Base-by-base conservation (phyloP, 805 yeast genomes). In the Lipomyces lipofer region DNA sequence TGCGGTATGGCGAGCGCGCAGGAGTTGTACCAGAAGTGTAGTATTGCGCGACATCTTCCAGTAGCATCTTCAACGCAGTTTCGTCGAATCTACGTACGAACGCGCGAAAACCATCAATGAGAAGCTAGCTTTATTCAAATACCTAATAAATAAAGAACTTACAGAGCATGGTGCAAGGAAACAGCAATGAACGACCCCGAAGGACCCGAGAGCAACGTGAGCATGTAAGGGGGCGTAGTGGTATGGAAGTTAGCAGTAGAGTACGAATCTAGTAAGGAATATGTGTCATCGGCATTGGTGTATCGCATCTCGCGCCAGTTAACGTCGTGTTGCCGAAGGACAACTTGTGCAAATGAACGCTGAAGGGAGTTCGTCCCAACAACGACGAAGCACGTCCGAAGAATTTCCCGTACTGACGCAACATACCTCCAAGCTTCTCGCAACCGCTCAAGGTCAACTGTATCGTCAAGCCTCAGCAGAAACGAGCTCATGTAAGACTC, bases 51-150 rank as follows among this genome's bases (percentile, higher is more conserved):
- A 58, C 38, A 28, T 54, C 55, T 7, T n/a, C 24, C 8, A 58
- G 45, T 8, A 60, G 47, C 10, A 58, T 33, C 43, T 54, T 30
- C 13, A 58, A 39, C 24, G 62, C 59, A 22, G 43, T 39, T 9
- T 49, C 62, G 25, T 60, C 63, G 47, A 52, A 55, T 15, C 59
- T 55, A n/a, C n/a, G n/a, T n/a, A n/a, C n/a, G n/a, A n/a, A n/a
- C n/a, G n/a, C n/a, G n/a, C n/a, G n/a, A n/a, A n/a, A n/a, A n/a
- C n/a, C n/a, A n/a, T n/a, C n/a, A n/a, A n/a, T n/a, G n/a, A n/a
- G n/a, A n/a, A n/a, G n/a, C n/a, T n/a, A n/a, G n/a, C n/a, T n/a
- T n/a, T n/a, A n/a, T n/a, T n/a, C n/a, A n/a, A n/a, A n/a, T n/a
- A n/a, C n/a, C n/a, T n/a, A n/a, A n/a, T n/a, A n/a, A n/a, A n/a